Evolutionary conservation across 768 basidiomycete genomes (phyloP), one percentile per base, ranked within the genome.

Genomic region (Amyloporia xantha): DNA sequence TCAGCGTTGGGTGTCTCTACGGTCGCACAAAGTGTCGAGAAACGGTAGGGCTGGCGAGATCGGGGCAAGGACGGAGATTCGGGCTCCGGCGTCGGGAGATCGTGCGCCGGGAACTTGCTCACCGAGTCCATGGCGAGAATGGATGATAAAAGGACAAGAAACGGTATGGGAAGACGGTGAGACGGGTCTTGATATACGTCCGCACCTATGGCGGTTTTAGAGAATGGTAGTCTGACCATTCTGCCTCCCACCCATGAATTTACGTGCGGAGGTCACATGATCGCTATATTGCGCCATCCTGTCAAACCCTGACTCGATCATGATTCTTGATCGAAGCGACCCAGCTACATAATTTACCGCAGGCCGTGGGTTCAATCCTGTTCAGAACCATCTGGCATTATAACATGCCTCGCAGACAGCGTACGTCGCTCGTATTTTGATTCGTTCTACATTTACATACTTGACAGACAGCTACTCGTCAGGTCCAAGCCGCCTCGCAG

Each of bases 1-100:
- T 77, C 76, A 0, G 90, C 86, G 60, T 91, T 89, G 55, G 91
- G 91, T 56, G 91, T 90, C 59, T 95, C 92, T 49, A 95, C 91
- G 4, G 91, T 93, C 20, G 88, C 92, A 52, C 90, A 91, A 50
- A 90, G 71, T 13, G 90, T 92, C n/a, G 88, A 86, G 66, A 92
- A 91, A n/a, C 81, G 76, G 68, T 91, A 90, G 0, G 86, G 86
- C 64, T 81, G 81, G 51, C 87, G 76, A 20, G 76, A 68, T 39
- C 79, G 66, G 52, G 75, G 63, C 28, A 60, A 37, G n/a, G 60
- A 56, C 2, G 88, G 88, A 0, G 87, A 84, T 50, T 90, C 88
- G 24, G 88, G 84, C 55, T 88, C 87, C 53, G 88, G 88, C 0
- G 88, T 91, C 13, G 84, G 86, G 23, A 90, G 70, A 54, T 86